Base-by-base conservation (phyloP, 2,329 filamentous ascomycete genomes). In the Triangularia verruculosa region DNA sequence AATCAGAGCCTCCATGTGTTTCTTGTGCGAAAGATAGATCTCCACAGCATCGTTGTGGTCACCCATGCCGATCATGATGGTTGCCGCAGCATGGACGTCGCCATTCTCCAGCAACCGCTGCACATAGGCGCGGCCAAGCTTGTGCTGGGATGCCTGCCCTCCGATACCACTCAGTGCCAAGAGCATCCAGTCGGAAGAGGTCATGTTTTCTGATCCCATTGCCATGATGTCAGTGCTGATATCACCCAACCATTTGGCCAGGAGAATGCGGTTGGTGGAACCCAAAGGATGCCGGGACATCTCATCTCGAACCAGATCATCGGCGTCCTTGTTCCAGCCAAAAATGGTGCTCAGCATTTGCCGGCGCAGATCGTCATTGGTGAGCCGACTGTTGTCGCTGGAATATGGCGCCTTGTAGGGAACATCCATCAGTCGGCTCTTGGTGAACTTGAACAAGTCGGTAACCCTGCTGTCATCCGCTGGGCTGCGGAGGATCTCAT, bases 271-370 rank as follows among this genome's bases (percentile, higher is more conserved):
- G 66, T 87, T 90, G 1, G 91, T 85, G 4, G 92, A 94, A 6
- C 91, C 89, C 2, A 83, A 76, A 1, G 86, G 82, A 72, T 97
- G 92, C 20, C 89, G 85, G 65, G 82, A 84, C 79, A 96, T 82
- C 75, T 99, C 95, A 74, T 98, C 93, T 9, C 88, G 85, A 61
- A 99, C 86, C 57, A 99, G 78, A 53, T 89, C 88, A 54, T 92
- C 85, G 47, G 94, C 88, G 70, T 96, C 92, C 61, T 89, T 88
- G 59, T 94, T 89, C 93, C 95, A 99, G 2, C 95, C 95, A 75
- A 99, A 99, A 1, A 99, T 93, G 5, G 93, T 90, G 69, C 85
- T 91, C 4, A 99, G 83, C 93, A 99, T 97, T 75, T 97, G 93
- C 55, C 84, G 85, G 56, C 94, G 88, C 53, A 97, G 83, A 69